Evolutionary conservation across 2,329 filamentous ascomycete species (phyloP), one percentile per base, ranked within the genome.

Genomic region (Diplodia scrobiculata): DNA sequence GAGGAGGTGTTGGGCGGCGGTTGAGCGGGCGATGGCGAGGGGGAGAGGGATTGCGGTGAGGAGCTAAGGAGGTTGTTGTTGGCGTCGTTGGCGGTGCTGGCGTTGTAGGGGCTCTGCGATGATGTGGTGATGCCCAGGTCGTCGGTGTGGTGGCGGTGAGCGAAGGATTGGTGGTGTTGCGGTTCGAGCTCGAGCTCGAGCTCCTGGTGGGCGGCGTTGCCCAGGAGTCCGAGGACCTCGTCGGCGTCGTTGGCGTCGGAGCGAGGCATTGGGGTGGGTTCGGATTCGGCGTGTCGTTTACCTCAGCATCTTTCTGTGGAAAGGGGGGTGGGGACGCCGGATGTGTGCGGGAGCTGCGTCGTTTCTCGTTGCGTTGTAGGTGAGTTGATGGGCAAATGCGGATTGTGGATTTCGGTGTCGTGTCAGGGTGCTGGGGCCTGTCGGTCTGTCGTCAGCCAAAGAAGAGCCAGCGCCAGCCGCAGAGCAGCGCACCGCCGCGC

Each of bases 241-340:
- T 66, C 65, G 50, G 50, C 36, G 48, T 66, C 65, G 65, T 51
- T 59, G 65, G 65, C 65, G 50, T 55, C 65, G 54, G 64, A 58
- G 64, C 27, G 54, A 66, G 53, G 53, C 65, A 66, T 66, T 60
- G 55, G 29, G 38, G 29, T 32, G 29, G 29, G 29, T 32, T 36
- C 7, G 6, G 55, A n/a, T 45, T 19, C 41, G 5, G 34, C 32
- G 51, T 25, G 41, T 47, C 9, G 63, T 55, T 58, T 53, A 65
- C 51, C 63, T 52, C 38, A 32, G 52, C 63, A 65, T 55, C 29
- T 41, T 65, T n/a, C n/a, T 54, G 52, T 6, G 19, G 17, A 45
- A 45, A 45, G 25, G 10, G 48, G 48, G 10, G 47, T 7, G 32
- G 34, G 10, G 34, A 13, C 17, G 10, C 13, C 48, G 48, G 27